phyloP scores from a whole-genome alignment of 2,329 filamentous ascomycete species.

The Botrytis aclada region DNA sequence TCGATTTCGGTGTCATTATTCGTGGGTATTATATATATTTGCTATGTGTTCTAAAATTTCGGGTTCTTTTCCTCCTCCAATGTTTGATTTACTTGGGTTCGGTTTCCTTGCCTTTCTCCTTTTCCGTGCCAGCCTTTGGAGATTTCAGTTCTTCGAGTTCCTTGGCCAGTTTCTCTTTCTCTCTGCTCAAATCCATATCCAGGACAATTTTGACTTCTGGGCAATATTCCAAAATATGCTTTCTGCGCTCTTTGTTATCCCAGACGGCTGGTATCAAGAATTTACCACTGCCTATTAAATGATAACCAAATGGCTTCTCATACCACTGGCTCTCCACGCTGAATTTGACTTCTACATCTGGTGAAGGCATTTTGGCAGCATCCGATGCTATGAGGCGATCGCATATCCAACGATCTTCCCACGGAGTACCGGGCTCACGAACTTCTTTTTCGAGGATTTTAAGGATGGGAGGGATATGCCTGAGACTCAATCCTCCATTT shows the following conservation, averaged over 20 bases:
- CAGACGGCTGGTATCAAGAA: conserved; percentile 46
- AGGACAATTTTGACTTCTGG: conserved; percentile 56
- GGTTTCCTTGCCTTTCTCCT: background rate
- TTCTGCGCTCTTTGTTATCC: conserved; percentile 44
- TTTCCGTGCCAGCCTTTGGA: background rate
- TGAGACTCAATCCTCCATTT: conserved; percentile 35
- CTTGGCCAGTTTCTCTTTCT: background rate
- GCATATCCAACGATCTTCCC: conserved; percentile 53
- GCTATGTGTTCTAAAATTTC: background rate
- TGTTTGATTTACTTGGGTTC: background rate
- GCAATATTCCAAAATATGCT: conserved; percentile 52
- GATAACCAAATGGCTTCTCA: conserved; percentile 51
- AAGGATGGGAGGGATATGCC: conserved; percentile 26
- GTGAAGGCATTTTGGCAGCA: conserved; percentile 22
- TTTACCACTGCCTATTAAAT: conserved; percentile 48
- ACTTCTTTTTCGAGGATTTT: conserved; percentile 39
- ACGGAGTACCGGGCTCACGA: conserved; percentile 43
- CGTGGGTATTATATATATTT: background rate
- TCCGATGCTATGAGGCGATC: conserved; percentile 44
- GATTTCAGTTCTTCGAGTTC: conserved; percentile 7
- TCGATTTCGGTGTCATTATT: background rate
- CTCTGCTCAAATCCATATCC: conserved; percentile 44
- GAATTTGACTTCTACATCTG: conserved; percentile 43
- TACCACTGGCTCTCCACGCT: conserved; percentile 47
- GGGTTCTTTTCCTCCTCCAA: background rate